Conservation (phyloP, 495 filamentous ascomycete species). For the Penicillium ochrochloron region DNA sequence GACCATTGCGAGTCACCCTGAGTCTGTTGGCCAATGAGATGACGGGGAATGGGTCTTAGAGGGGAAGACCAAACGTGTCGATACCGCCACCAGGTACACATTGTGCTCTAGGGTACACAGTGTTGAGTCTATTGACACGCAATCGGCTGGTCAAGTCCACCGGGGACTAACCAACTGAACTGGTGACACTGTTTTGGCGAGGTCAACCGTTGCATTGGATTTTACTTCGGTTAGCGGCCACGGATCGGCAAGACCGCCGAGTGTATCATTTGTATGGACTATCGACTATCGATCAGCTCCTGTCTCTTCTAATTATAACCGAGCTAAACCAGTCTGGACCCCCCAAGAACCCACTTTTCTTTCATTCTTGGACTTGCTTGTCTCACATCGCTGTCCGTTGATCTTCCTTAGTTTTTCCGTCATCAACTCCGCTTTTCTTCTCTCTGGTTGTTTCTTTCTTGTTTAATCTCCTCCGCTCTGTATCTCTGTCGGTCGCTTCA, state of each 20-base stretch:
- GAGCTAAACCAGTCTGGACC: slow-evolving; percentile 17
- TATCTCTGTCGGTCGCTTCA: neutral
- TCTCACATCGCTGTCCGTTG: slow-evolving; percentile 22
- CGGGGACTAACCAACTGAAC: neutral
- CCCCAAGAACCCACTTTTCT: slow-evolving; percentile 28
- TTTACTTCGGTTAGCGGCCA: neutral
- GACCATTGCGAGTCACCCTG: neutral
- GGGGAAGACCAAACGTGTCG: slow-evolving; percentile 15
- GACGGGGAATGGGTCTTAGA: slow-evolving; percentile 1
- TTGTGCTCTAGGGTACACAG: neutral
- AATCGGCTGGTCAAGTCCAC: neutral
- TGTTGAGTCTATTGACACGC: slow-evolving; percentile 5
- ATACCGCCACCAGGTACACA: slow-evolving; percentile 17
- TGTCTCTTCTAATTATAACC: slow-evolving; percentile 22
- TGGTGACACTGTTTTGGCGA: neutral
- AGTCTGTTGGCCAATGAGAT: slow-evolving; percentile 14
- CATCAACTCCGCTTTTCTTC: slow-evolving; percentile 17
- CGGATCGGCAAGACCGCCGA: slow-evolving; percentile 2
- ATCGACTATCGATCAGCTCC: slow-evolving; percentile 10
- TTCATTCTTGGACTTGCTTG: slow-evolving; percentile 23
- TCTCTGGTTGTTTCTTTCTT: slow-evolving; percentile 14
- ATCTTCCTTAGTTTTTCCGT: slow-evolving; percentile 28
- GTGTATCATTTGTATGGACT: neutral
- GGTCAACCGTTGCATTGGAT: neutral
- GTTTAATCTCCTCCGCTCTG: slow-evolving; percentile 6